Percentiles rank a stretch among this genome's conserved stretches.
These are phyloP conservation scores for Cotoneaster glaucophyllus DNA, from an alignment of 306 rosid species.

Conservation along the genomic window DNA sequence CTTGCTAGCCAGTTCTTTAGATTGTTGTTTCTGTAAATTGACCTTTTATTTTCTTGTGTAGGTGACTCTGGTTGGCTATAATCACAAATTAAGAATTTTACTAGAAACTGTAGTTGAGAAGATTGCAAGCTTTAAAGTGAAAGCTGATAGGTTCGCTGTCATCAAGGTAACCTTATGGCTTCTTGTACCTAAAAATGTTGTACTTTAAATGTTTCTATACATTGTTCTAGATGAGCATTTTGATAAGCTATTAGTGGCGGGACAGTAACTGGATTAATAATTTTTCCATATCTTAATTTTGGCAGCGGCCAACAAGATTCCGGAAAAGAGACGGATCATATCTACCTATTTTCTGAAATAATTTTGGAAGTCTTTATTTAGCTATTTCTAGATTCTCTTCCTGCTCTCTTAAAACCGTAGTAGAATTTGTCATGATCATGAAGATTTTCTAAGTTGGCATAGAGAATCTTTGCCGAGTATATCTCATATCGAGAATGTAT, in stretches of 20 bases:
- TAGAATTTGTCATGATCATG: background rate
- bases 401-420: background rate
- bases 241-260: background rate
- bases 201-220: background rate
- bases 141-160: conserved; percentile 75
- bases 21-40: background rate
- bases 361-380: too few species aligned
- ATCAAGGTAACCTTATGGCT: conserved; percentile 56
- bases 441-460: background rate
- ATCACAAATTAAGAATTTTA: conserved; percentile 73
- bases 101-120: conserved; percentile 65
- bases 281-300: background rate
- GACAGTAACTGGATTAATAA: background rate
- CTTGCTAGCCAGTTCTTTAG: background rate
- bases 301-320: background rate
- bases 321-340: background rate
- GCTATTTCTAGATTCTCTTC: too few species aligned
- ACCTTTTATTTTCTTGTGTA: conserved; percentile 18
- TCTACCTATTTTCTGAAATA: background rate
- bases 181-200: background rate
- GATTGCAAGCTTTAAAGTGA: conserved; percentile 65
- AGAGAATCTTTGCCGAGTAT: background rate
- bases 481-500: background rate
- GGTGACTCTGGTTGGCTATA: conserved; percentile 77
- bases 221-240: background rate